Evolutionary conservation across 2,329 filamentous ascomycete species (phyloP), one percentile per base, ranked within the genome.

Genomic region (Xylariomycetidae sp.): DNA sequence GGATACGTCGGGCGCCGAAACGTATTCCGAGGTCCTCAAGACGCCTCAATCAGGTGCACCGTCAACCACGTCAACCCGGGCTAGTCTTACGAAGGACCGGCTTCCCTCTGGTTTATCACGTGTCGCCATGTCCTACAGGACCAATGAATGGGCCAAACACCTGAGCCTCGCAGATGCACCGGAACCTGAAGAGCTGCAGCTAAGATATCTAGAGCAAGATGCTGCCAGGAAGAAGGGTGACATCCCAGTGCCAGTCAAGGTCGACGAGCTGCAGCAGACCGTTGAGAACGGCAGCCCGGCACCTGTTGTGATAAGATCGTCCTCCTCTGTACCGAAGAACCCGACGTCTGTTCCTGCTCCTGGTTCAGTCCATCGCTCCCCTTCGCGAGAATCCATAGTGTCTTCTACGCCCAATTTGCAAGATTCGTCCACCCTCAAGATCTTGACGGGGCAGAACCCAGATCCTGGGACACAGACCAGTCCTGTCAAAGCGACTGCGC

Each of bases 91-190:
- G 5, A 72, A 70, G 42, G 77, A 79, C 4, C 70, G 70, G 9
- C 70, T 94, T 8, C 85, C 86, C 1, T 65, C 70, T n/a, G 77
- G 78, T 10, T 61, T 88, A 20, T 92, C 88, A 1, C 82, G 77
- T 40, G 75, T 94, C 7, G 83, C 88, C 2, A 67, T 87, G 56
- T 85, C 84, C 0, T 94, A 92, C 54, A 78, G 90, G 37, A 96
- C 88, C 2, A 94, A 94, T 45, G 90, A 97, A 62, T 97, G 90
- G 90, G 88, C 88, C 0, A 96, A 95, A 57, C 88, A 95, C 57
- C 69, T 95, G 9, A 79, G 80, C 42, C 66, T 74, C 26, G 88
- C 90, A 6, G 89, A 96, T 12, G 64, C 67, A 5, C 88, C 88
- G 2, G 74, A 80, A 30, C 59, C 73, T 1, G 81, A 87, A 6